Base-by-base conservation (phyloP, 805 yeast genomes). In the Saccharomycopsis sp. region DNA sequence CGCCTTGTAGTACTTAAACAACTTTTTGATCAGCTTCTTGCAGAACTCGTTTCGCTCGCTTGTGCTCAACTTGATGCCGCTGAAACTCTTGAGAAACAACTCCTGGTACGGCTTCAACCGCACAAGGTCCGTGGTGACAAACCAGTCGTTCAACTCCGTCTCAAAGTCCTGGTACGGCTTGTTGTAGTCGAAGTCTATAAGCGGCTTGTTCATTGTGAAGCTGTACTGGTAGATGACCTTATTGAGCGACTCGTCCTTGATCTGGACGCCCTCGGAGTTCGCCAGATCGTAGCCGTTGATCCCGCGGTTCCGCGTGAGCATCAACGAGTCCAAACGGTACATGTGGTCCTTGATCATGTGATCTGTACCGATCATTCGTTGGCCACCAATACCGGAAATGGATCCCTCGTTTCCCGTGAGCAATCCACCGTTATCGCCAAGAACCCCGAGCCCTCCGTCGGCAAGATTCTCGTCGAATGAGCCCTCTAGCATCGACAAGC, bases 111-210 rank as follows among this genome's bases (percentile, higher is more conserved):
- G 15, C 16, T 40, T 24, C n/a, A 61, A 51, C 23, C 57, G 52
- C 37, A 61, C 63, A 24, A 74, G 57, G 53, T 74, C 76, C 24
- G 61, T 63, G 48, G 50, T 60, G 24, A 67, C 64, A 55, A 74
- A 74, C 77, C 77, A 74, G 52, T 74, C 76, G 53, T 68, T 67
- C 15, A 70, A 37, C 18, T 61, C 63, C 4, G 40, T 50, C 20
- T 56, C 53, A 48, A 57, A 56, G 7, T 40, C 24, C 40, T 58
- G 57, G 37, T 56, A 56, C 3, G 24, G 34, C 44, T 48, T 51
- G 12, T 34, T 29, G 23, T 53, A 34, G 34, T 61, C 58, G 24
- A 61, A 58, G 9, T 56, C 37, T 9, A 59, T 55, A 1, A 56
- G 56, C 41, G 40, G 60, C 52, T 56, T 61, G n/a, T 58, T 51